Base-by-base conservation (phyloP, 2,329 filamentous ascomycete genomes). In the Fusarium acutatum region DNA sequence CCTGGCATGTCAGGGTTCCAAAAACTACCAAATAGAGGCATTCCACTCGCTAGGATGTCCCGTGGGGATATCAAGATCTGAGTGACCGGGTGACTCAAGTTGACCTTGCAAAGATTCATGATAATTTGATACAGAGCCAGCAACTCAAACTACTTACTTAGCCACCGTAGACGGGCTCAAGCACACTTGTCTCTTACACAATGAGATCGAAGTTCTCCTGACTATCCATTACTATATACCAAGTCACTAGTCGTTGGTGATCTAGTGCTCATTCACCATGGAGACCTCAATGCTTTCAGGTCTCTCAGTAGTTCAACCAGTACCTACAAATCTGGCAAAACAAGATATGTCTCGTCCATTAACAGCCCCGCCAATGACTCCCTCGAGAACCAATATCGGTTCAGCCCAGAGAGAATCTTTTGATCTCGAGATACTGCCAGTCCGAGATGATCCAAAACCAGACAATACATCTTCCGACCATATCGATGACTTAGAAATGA, bases 401-500 rank as follows among this genome's bases (percentile, higher is more conserved):
- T 81, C 82, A 6, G 81, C 81, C 10, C 81, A 83, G 38, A 73
- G 72, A 12, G 78, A 79, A 13, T 73, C 77, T 1, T 78, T 81
- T 44, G 80, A 81, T 30, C 74, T 83, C 22, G 73, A 76, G 47
- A 64, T 72, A 4, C 53, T 81, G 15, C 60, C 75, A 18, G 57
- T 60, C 13, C 60, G 43, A 24, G 61, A 72, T n/a, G 49, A 37
- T 4, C 28, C 60, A 9, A 28, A 49, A 28, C 62, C 71, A n/a
- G 75, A 64, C 15, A 46, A 61, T 41, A 41, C 46, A 22, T 71
- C 68, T 20, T 65, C 71, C 3, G 59, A 40, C 7, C 43, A 20
- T 6, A 63, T 65, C 46, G 71, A 75, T 7, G 76, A 86, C 66
- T 78, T 90, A 4, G 90, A 91, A 75, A 86, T 85, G 76, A 91